These are phyloP conservation scores for Phanerochaete carnosa DNA, from an alignment of 768 basidiomycete species.

Conservation along the genomic window DNA sequence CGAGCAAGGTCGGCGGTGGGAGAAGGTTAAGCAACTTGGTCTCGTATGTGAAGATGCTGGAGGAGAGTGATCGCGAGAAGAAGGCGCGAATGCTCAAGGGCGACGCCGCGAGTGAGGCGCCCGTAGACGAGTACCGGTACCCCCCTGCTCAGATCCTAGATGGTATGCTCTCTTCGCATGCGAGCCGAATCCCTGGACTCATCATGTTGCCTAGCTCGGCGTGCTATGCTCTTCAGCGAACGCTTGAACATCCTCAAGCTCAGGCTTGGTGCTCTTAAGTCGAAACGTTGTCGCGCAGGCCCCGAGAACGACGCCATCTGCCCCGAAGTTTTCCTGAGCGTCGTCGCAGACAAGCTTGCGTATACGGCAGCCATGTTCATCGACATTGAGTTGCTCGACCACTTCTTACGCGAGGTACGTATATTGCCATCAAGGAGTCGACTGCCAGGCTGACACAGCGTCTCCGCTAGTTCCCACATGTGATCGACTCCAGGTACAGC, in stretches of 20 bases:
- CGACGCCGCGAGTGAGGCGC: slow-evolving; percentile 33
- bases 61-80: slow-evolving; percentile 70
- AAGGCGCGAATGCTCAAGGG: slow-evolving; percentile 47
- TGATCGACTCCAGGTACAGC: slow-evolving; percentile 95
- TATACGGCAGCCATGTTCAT: slow-evolving; percentile 98
- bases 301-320: slow-evolving; percentile 89
- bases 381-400: slow-evolving; percentile 95
- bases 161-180: slow-evolving; percentile 48
- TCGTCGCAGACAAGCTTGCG: slow-evolving; percentile 95
- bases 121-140: slow-evolving; percentile 80
- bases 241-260: slow-evolving; percentile 81
- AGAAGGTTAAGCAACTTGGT: slow-evolving; percentile 76
- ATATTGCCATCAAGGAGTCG: too few species aligned
- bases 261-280: slow-evolving; percentile 81
- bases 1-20: slow-evolving; percentile 84
- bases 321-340: slow-evolving; percentile 94
- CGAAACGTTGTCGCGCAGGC: slow-evolving; percentile 83
- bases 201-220: slow-evolving; percentile 60
- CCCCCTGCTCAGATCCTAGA: slow-evolving; percentile 90
- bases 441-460: background rate
- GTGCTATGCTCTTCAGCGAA: slow-evolving; percentile 86
- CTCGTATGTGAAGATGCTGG: slow-evolving; percentile 75
- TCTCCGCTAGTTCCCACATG: slow-evolving; percentile 84
- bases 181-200: background rate
- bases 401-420: slow-evolving; percentile 95